These are phyloP conservation scores for Penicillium digitatum DNA, from an alignment of 2,329 filamentous ascomycete genomes.

Conservation along the genomic window DNA sequence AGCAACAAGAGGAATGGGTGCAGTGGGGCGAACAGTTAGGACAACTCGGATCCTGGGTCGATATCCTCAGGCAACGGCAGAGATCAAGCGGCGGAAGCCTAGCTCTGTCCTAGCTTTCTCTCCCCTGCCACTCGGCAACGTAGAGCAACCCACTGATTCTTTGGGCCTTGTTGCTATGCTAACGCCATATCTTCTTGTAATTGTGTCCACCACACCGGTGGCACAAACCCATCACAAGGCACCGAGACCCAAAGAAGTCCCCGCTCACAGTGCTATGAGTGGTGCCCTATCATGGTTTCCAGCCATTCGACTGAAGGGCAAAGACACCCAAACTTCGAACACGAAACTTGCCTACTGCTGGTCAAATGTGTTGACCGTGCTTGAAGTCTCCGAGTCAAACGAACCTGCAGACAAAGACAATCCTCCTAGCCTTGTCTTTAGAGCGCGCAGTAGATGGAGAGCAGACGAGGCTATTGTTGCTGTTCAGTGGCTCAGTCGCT, in stretches of 20 bases:
- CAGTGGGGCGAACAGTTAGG: constrained; percentile 79
- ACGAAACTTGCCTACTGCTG: constrained; percentile 94
- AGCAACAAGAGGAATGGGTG: constrained; percentile 82
- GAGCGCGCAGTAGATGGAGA: constrained; percentile 80
- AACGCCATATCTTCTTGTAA: constrained; percentile 90
- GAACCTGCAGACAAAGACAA: constrained; percentile 66
- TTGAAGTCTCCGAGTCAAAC: constrained; percentile 69
- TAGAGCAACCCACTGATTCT: constrained; percentile 79
- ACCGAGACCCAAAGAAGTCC: constrained; percentile 82
- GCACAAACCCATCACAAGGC: constrained; percentile 96
- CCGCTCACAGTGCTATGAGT: constrained; percentile 84
- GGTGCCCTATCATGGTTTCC: constrained; percentile 97
- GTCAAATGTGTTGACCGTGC: constrained; percentile 93
- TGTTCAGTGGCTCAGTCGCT: constrained; percentile 93
- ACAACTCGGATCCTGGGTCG: constrained; percentile 86
- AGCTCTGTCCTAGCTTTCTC: constrained; percentile 93
- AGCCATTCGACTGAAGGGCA: constrained; percentile 81
- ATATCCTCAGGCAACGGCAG: constrained; percentile 67
- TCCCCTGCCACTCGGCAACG: constrained; percentile 86
- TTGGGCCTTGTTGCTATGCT: constrained; percentile 92
- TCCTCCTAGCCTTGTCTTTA: constrained; percentile 73
- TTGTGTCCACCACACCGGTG: constrained; percentile 93
- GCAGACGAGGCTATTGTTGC: constrained; percentile 94
- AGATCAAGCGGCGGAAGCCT: constrained; percentile 71
- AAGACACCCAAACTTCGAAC: constrained; percentile 62